Percentiles rank a stretch among this genome's conserved stretches.
These are phyloP conservation scores for Rosellinia necatrix DNA, from an alignment of 2,329 filamentous ascomycete genomes.

Conservation along the genomic window DNA sequence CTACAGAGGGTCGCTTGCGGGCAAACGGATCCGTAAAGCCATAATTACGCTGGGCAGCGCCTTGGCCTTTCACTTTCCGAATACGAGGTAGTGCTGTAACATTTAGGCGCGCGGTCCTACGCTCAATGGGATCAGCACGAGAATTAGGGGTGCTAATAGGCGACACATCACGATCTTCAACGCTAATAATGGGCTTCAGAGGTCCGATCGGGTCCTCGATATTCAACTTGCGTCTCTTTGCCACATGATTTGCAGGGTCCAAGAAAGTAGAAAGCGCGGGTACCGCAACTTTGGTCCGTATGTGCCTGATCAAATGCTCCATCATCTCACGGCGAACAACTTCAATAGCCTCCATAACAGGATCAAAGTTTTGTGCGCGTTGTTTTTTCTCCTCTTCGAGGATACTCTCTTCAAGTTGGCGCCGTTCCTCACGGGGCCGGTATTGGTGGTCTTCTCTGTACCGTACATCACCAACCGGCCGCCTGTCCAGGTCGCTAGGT, in stretches of 20 bases:
- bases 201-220: slow-evolving; percentile 40
- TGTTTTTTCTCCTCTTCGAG: slow-evolving; percentile 89
- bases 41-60: slow-evolving; percentile 61
- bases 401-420: slow-evolving; percentile 78
- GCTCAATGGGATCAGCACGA: slow-evolving; percentile 64
- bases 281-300: slow-evolving; percentile 84
- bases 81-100: slow-evolving; percentile 74
- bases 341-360: slow-evolving; percentile 81
- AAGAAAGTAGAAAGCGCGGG: slow-evolving; percentile 81
- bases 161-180: slow-evolving; percentile 65
- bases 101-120: slow-evolving; percentile 60
- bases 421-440: slow-evolving; percentile 68
- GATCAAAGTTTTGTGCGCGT: slow-evolving; percentile 85
- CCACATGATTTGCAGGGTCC: slow-evolving; percentile 77
- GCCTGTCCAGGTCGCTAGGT: slow-evolving; percentile 34
- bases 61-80: slow-evolving; percentile 66
- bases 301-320: slow-evolving; percentile 85
- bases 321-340: slow-evolving; percentile 79
- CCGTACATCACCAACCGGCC: slow-evolving; percentile 49
- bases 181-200: slow-evolving; percentile 55
- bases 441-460: slow-evolving; percentile 70
- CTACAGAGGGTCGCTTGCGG: slow-evolving; percentile 62
- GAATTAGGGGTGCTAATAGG: slow-evolving; percentile 69
- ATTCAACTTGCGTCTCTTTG: slow-evolving; percentile 80
- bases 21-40: slow-evolving; percentile 72